A percentile compares a stretch with the other conserved stretches of the same genome.
Evolutionary conservation across 2,329 filamentous ascomycete genomes (phyloP).

Genomic region (Simplicillium aogashimaense): DNA sequence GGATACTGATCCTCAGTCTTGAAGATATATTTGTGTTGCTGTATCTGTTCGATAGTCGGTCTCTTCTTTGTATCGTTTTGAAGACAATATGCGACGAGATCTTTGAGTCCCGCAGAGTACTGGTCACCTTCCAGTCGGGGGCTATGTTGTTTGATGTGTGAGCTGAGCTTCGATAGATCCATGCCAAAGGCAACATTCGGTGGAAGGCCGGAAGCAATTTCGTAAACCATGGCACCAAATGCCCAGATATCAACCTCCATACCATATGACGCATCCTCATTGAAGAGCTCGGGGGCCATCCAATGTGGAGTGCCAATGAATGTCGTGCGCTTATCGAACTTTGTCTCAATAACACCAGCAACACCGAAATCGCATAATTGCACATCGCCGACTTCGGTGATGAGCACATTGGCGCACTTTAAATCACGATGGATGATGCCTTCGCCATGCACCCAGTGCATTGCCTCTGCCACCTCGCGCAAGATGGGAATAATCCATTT

Average conservation of each 20-base stretch:
- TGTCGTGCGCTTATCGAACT: slow-evolving; percentile 67
- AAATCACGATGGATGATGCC: slow-evolving; percentile 64
- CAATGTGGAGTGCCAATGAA: slow-evolving; percentile 77
- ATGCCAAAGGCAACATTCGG: slow-evolving; percentile 53
- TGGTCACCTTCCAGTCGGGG: slow-evolving; percentile 62
- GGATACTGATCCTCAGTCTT: slow-evolving; percentile 55
- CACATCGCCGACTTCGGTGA: slow-evolving; percentile 66
- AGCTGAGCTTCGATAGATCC: slow-evolving; percentile 38
- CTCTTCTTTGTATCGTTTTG: slow-evolving; percentile 58
- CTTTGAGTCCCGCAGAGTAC: slow-evolving; percentile 59
- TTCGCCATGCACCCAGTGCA: slow-evolving; percentile 58
- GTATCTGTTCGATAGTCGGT: slow-evolving; percentile 59
- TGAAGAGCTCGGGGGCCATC: slow-evolving; percentile 76
- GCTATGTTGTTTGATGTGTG: slow-evolving; percentile 47
- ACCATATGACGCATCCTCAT: slow-evolving; percentile 53
- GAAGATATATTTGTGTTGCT: slow-evolving; percentile 59
- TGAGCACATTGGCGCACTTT: slow-evolving; percentile 70
- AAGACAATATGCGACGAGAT: slow-evolving; percentile 64
- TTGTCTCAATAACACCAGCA: slow-evolving; percentile 65
- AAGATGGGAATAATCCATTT: slow-evolving; percentile 61
- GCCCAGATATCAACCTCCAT: slow-evolving; percentile 78
- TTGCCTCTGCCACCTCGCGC: slow-evolving; percentile 54
- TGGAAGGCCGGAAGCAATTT: slow-evolving; percentile 70
- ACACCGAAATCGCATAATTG: slow-evolving; percentile 83
- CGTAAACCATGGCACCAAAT: slow-evolving; percentile 70